Base-by-base conservation (phyloP, 2,329 filamentous ascomycete species). In the Fusarium tuaranense region DNA sequence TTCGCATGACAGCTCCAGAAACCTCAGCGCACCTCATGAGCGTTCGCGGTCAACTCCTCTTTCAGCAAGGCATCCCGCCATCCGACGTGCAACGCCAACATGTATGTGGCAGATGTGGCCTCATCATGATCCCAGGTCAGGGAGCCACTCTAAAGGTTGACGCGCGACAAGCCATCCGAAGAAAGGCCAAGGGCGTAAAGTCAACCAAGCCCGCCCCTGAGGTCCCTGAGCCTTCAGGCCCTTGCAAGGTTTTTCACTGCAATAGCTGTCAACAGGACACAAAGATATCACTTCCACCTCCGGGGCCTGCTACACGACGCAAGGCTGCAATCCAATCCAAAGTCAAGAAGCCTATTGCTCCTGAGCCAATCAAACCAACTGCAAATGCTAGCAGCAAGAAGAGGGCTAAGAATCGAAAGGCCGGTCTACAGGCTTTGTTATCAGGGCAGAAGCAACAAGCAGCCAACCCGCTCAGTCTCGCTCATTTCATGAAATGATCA, bases 351-450 rank as follows among this genome's bases (percentile, higher is more conserved):
- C 25, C 63, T 20, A 53, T 51, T 51, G 22, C 63, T n/a, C 57
- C 69, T 16, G 76, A 77, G 22, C 61, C 67, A 81, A 62, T 85
- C 78, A 76, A 81, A 70, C 76, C 69, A 18, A 84, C 86, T 2
- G 83, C 87, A 38, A 91, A 89, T 78, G 87, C 89, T 9, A 90
- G 83, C 82, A 92, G 89, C 83, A 92, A 90, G 82, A 92, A 92
- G 83, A 86, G 91, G 60, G 89, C 91, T 36, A 93, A 91, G 82
- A 88, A 84, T 70, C 86, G 91, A 69, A 93, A 92, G 81, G 88
- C 90, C 38, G 91, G 90, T 1, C 83, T 94, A n/a, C 89, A 92
- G 79, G 90, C 91, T 61, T 80, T 93, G 46, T 83, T 93, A n/a
- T 86, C 83, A 6, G 80, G 87, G 58, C 88, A 90, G 73, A 85